Evolutionary conservation across 176 grass and related monocot species (phyloP), one percentile per base, ranked within the genome.

Genomic region (Alloteropsis semialata): DNA sequence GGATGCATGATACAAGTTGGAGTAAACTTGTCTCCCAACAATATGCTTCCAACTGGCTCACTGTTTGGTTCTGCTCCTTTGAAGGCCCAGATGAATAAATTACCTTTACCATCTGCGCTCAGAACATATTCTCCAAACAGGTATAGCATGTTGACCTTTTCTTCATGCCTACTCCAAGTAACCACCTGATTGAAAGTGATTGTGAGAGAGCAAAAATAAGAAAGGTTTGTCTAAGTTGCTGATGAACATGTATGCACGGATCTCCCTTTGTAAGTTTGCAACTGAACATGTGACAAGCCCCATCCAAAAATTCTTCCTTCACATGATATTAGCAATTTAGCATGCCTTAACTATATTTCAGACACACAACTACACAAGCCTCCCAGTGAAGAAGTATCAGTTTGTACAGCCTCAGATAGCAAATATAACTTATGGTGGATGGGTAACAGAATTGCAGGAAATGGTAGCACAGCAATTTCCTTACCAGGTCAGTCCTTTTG

Each of bases 1-100:
- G 96, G 96, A 88, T 98, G 96, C 82, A 91, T 88, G 61, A 96
- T 82, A 78, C 96, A 96, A 55, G 88, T 93, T 63, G 96, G 96
- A 25, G 87, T 84, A 66, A 95, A 96, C 18, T 89, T 93, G 44
- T 88, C 79, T 80, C 92, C 91, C 62, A 96, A 60, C 50, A 87
- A 85, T 87, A 98, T 88, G 82, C 90, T 90, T 34, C 87, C 87
- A 80, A 95, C 79, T 72, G 96, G 96, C 70, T 98, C 96, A 90
- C 53, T 84, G 60, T 86, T 88, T 87, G 54, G 44, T 33, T 83
- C 80, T 28, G 84, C 80, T 82, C 93, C 93, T 88, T 66, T 96
- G 65, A 98, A 98, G 39, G 89, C 73, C 96, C 96, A 98, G 25
- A 98, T 90, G 77, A 96, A 93, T 62, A 93, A 16, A 80, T 93